Evolutionary conservation across 2,329 filamentous ascomycete species (phyloP), one percentile per base, ranked within the genome.

Genomic region (Trichoderma koningiopsis): DNA sequence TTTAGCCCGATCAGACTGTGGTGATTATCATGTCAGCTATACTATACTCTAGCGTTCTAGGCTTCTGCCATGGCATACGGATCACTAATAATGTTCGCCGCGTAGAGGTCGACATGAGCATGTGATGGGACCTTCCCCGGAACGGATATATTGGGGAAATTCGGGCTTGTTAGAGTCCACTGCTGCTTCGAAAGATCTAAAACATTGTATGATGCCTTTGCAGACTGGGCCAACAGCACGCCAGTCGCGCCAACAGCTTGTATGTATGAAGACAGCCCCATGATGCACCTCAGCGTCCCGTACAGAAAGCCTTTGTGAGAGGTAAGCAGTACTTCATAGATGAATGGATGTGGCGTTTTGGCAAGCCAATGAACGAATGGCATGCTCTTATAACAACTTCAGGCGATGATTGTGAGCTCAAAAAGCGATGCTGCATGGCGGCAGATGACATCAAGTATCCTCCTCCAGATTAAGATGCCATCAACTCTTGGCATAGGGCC

Each of bases 41-140:
- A 27, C 47, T 24, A 49, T 5, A 24, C 5, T 19, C 22, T 40
- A 14, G 4, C 6, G 22, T 22, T 22, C 19, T 37, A 40, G n/a
- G 33, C 19, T 5, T 29, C 5, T 5, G 2, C 14, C 11, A 52
- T 19, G 8, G 55, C 61, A 8, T 55, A 64, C 61, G 61, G 61
- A 24, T 64, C 33, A 37, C 22, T 40, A 49, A 64, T 64, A 5
- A 64, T 64, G 7, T 64, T 29, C 27, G 61, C 61, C n/a, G 22
- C 61, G 33, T 64, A 64, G 16, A 64, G 61, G 49, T 64, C 61
- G 22, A 64, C 47, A 19, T 64, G 61, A 22, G 33, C 61, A 8
- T 64, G 61, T 8, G 61, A 64, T 14, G 61, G 61, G n/a, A 64
- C 61, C 11, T 64, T 64, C 55, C 61, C 61, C 8, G 61, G 31